phyloP scores from a whole-genome alignment of 2,329 filamentous ascomycete genomes.

The Metarhizium guizhouense region DNA sequence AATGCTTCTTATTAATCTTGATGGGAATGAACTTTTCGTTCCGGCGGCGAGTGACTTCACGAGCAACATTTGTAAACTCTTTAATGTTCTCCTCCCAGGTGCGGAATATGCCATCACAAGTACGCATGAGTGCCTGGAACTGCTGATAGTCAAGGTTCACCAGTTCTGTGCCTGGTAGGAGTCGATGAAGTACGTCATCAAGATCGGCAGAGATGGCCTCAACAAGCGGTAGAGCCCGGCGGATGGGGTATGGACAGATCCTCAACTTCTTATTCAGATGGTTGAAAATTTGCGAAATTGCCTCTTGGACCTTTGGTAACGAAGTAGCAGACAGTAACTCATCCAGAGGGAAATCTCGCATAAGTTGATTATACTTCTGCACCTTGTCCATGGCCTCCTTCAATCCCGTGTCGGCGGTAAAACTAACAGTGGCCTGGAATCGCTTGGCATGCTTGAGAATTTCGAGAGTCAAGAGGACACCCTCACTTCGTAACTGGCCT shows the following conservation, averaged over 20 bases:
- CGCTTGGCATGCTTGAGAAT: slow-evolving; percentile 95
- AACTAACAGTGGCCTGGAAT: slow-evolving; percentile 95
- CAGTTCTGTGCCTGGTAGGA: slow-evolving; percentile 78
- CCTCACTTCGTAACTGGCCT: slow-evolving; percentile 76
- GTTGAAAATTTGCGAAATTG: slow-evolving; percentile 78
- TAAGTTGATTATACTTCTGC: slow-evolving; percentile 96
- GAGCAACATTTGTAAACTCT: slow-evolving; percentile 94
- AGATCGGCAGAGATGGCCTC: slow-evolving; percentile 94
- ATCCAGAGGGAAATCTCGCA: slow-evolving; percentile 95
- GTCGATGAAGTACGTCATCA: slow-evolving; percentile 73
- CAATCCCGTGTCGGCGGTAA: slow-evolving; percentile 88
- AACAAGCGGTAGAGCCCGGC: slow-evolving; percentile 83
- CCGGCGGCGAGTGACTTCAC: slow-evolving; percentile 84
- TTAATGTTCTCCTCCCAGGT: slow-evolving; percentile 95
- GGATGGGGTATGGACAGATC: slow-evolving; percentile 91
- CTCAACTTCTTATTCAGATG: slow-evolving; percentile 98
- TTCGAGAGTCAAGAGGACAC: slow-evolving; percentile 83
- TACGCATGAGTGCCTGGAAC: slow-evolving; percentile 77
- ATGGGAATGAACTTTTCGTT: slow-evolving; percentile 99
- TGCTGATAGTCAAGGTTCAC: slow-evolving; percentile 90
- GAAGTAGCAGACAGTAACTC: slow-evolving; percentile 90
- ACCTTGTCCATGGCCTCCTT: slow-evolving; percentile 95
- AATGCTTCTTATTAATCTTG: slow-evolving; percentile 84
- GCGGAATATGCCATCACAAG: slow-evolving; percentile 76
- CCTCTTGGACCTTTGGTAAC: slow-evolving; percentile 78